Evolutionary conservation across 2,329 filamentous ascomycete genomes (phyloP), one percentile per base, ranked within the genome.

Genomic region (Ceratocystis papillata): DNA sequence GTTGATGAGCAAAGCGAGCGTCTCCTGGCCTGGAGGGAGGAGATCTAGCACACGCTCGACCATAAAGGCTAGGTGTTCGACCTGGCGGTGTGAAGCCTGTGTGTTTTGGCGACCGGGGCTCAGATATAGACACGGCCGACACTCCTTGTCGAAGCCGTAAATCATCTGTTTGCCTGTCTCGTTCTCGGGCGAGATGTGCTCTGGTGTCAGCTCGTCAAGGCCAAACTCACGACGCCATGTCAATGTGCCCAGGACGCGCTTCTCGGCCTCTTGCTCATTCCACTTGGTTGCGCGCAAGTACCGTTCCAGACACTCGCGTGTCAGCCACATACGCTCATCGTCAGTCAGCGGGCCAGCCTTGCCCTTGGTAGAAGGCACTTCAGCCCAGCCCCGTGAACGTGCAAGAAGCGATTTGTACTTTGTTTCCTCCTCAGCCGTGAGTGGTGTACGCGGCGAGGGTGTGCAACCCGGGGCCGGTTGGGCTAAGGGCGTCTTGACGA

Each of bases 31-130:
- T 0, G 92, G 81, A 0, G 88, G 87, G 84, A 95, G 91, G 69
- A 97, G 77, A 71, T 96, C 92, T 70, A 96, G 84, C 44, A 89
- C 86, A 46, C 90, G 83, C 79, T 99, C 94, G 53, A 97, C 78
- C 92, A 97, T 96, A 78, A 88, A 99, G 64, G 96, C 91, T 68
- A 99, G 79, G 75, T 97, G 92, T 76, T 99, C 87, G 65, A 96
- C 86, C 77, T 97, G 94, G 71, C 90, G 83, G 46, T 91, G 89
- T 69, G 86, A 88, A 66, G 86, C 82, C 71, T 95, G 87, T 1
- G 94, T 97, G 79, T 99, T 99, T 78, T 99, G 94, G 70, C 87
- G 86, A 41, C 87, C 89, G 1, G 94, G 94, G 73, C 88, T 87
- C 68, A 99, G 83, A 77, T 96, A 96, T 72, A 94, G 84, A 75